Evolutionary conservation across 139 green algal genomes (phyloP).

Genomic region (Micromonas pusilla): DNA sequence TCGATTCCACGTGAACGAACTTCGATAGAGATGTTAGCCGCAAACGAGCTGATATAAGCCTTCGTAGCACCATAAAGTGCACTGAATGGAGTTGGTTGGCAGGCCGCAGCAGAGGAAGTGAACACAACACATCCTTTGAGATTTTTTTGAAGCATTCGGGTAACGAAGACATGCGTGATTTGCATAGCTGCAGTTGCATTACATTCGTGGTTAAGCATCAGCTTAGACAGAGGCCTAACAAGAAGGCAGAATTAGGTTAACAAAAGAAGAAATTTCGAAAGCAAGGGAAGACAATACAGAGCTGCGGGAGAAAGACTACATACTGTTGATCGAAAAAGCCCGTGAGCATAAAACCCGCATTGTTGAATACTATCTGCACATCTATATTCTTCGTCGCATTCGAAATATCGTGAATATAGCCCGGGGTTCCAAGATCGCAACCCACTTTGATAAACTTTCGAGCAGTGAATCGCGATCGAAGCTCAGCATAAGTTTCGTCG

Average conservation of each 20-base stretch:
- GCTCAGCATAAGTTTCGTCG: background rate
- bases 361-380: conserved; percentile 79
- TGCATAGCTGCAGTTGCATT: conserved; percentile 74
- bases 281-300: no score
- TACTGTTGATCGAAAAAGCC: conserved; percentile 75
- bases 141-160: conserved; percentile 64
- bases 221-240: background rate
- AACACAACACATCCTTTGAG: conserved; percentile 81
- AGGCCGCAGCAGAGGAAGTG: conserved; percentile 74
- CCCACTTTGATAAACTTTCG: conserved; percentile 9
- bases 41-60: conserved; percentile 81
- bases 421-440: conserved; percentile 55
- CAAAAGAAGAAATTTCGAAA: conserved; percentile 24
- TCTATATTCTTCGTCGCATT: conserved; percentile 71
- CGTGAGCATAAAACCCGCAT: conserved; percentile 90
- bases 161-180: conserved; percentile 86
- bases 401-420: conserved; percentile 63
- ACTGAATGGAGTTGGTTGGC: conserved; percentile 75
- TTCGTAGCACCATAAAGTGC: conserved; percentile 32
- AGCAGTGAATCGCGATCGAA: background rate
- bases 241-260: background rate
- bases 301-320: background rate
- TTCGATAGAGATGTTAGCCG: conserved; percentile 74
- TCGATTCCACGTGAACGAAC: conserved; percentile 81
- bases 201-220: conserved; percentile 78